These are phyloP conservation scores for Cyclocybe aegerita DNA, from an alignment of 768 basidiomycete genomes.

Conservation along the genomic window DNA sequence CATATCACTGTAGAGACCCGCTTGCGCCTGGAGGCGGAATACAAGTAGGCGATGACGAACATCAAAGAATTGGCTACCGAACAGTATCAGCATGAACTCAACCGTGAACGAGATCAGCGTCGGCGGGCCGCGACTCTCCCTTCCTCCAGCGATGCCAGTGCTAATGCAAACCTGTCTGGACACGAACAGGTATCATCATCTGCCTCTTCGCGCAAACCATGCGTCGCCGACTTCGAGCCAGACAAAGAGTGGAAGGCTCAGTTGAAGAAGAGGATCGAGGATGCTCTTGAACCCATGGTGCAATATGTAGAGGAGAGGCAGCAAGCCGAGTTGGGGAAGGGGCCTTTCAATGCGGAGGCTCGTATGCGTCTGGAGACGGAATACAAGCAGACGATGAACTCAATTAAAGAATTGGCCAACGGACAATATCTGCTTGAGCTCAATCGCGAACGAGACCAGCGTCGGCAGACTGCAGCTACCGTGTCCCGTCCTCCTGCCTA, in stretches of 20 bases:
- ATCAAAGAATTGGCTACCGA: slow-evolving; percentile 46
- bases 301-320: slow-evolving; percentile 65
- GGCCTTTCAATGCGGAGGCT: slow-evolving; percentile 22
- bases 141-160: too few relatives aligned
- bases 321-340: slow-evolving; percentile 48
- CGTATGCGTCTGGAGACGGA: slow-evolving; percentile 37
- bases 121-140: slow-evolving; percentile 48
- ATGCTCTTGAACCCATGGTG: slow-evolving; percentile 39
- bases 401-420: slow-evolving; percentile 41
- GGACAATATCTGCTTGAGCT: slow-evolving; percentile 46
- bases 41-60: slow-evolving; percentile 38
- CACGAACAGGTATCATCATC: slow-evolving; percentile 14
- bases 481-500: too few relatives aligned
- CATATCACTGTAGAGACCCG: slow-evolving; percentile 27
- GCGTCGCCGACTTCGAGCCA: slow-evolving; percentile 43
- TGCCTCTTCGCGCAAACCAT: slow-evolving; percentile 16
- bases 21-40: slow-evolving; percentile 35
- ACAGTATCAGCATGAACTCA: slow-evolving; percentile 41
- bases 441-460: slow-evolving; percentile 47
- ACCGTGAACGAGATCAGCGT: slow-evolving; percentile 49
- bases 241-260: slow-evolving; percentile 54
- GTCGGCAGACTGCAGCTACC: slow-evolving; percentile 15
- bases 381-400: slow-evolving; percentile 39
- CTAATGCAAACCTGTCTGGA: too few relatives aligned
- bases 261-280: slow-evolving; percentile 49